phyloP scores from a whole-genome alignment of 257 asterid species.

The Nemophila menziesii region DNA sequence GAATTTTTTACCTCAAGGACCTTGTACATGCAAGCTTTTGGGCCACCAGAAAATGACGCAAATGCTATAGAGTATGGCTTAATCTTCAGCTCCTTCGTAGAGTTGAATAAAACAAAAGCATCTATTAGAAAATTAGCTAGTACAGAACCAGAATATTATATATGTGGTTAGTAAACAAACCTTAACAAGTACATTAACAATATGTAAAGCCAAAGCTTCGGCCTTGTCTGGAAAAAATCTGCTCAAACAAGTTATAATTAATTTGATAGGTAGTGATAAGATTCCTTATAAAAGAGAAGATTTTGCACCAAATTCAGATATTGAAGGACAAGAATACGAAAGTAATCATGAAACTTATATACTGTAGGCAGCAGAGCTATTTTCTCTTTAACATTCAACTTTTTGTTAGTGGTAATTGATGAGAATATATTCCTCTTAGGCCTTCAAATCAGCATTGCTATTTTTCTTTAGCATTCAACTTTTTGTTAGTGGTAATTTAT shows the following conservation, averaged over 20 bases:
- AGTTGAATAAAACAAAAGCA: conserved; percentile 6
- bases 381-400: too few species aligned
- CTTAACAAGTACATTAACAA: conserved; percentile 54
- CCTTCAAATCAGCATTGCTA: too few species aligned
- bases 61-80: conserved; percentile 83
- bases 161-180: conserved; percentile 16
- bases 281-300: too few species aligned
- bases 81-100: conserved; percentile 61
- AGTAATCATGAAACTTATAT: too few species aligned
- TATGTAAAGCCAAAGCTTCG: conserved; percentile 41
- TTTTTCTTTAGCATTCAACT: too few species aligned
- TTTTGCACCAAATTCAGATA: too few species aligned
- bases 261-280: not conserved
- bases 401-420: too few species aligned
- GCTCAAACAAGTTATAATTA: conserved; percentile 8
- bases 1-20: conserved; percentile 68
- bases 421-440: too few species aligned
- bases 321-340: too few species aligned
- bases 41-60: conserved; percentile 96
- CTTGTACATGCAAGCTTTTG: conserved; percentile 92
- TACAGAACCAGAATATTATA: too few species aligned
- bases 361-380: too few species aligned
- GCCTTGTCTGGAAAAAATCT: conserved; percentile 82
- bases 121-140: not conserved
- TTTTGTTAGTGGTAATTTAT: too few species aligned